Evolutionary conservation across 2,329 filamentous ascomycete species (phyloP), one percentile per base, ranked within the genome.

Genomic region (Fusarium sarcochroum): DNA sequence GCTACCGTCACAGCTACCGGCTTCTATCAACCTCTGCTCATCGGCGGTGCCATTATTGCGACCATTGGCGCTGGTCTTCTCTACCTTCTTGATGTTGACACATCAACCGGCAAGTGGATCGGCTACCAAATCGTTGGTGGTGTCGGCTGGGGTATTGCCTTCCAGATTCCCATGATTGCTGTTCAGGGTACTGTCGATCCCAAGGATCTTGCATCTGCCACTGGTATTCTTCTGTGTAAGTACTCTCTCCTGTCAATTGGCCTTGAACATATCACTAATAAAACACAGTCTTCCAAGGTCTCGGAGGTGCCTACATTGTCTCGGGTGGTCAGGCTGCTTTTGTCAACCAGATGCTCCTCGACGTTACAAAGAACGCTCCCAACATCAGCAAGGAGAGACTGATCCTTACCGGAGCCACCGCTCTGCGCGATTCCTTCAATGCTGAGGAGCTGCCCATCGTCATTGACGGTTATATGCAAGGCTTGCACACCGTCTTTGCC

Each of bases 401-500:
- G 6, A 75, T 84, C 34, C 70, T 78, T 3, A 81, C 81, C 0
- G 84, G 84, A 17, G 83, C 84, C 5, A 91, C 89, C 0, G 83
- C 87, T 66, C 81, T 93, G 37, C 84, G 87, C 68, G 61, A 74
- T 7, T 78, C 78, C 3, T 87, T 92, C 66, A 73, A 82, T 0
- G 57, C 72, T 0, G 74, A 85, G n/a, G 82, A 81, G 58, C 79
- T 90, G 4, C 73, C 79, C 1, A 80, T 82, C 0, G 88, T 92
- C 40, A 81, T 91, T 25, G 67, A 76, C 1, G 88, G 87, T 0
- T 93, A 93, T 79, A 91, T 86, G 70, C 78, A 86, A 53, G 87
- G 87, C 0, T 86, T 90, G 70, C 89, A 90, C 73, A 88, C 91
- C 9, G 82, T 84, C 6, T 86, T 89, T 38, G 90, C 88, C 11